These are phyloP conservation scores for Cornus controversa DNA, from an alignment of 148 eudicot genomes.

Conservation along the genomic window DNA sequence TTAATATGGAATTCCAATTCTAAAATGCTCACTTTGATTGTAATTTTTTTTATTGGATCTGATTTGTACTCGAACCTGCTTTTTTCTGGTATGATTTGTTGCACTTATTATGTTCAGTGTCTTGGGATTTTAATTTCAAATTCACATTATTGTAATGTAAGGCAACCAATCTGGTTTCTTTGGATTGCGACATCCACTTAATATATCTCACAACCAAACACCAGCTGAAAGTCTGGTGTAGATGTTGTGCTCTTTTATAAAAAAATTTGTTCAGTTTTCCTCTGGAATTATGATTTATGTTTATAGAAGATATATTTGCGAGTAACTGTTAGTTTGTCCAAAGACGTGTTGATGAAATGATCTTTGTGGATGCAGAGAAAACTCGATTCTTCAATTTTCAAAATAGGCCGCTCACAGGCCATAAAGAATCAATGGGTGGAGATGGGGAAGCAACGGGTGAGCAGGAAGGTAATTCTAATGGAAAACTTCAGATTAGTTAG, in stretches of 20 bases:
- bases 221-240: not conserved
- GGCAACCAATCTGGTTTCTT: too few species aligned
- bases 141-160: not conserved
- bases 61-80: too few species aligned
- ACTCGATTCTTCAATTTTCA: constrained; percentile 52
- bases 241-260: not conserved
- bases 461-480: constrained; percentile 50
- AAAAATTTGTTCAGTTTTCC: not conserved
- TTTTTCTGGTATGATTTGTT: too few species aligned
- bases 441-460: constrained; percentile 38
- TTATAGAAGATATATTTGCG: not conserved
- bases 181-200: too few species aligned
- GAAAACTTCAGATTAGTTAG: not conserved
- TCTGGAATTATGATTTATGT: not conserved
- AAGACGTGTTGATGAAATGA: constrained; percentile 1
- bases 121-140: not conserved
- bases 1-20: not conserved
- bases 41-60: too few species aligned
- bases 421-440: constrained; percentile 47
- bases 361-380: constrained; percentile 56
- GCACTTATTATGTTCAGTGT: too few species aligned
- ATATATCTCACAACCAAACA: not conserved
- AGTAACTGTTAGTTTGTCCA: not conserved
- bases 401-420: constrained; percentile 65
- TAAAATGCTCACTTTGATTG: too few species aligned